Evolutionary conservation across 2,329 filamentous ascomycete genomes (phyloP), one percentile per base, ranked within the genome.

Genomic region (Coccinonectria pachysandricola): DNA sequence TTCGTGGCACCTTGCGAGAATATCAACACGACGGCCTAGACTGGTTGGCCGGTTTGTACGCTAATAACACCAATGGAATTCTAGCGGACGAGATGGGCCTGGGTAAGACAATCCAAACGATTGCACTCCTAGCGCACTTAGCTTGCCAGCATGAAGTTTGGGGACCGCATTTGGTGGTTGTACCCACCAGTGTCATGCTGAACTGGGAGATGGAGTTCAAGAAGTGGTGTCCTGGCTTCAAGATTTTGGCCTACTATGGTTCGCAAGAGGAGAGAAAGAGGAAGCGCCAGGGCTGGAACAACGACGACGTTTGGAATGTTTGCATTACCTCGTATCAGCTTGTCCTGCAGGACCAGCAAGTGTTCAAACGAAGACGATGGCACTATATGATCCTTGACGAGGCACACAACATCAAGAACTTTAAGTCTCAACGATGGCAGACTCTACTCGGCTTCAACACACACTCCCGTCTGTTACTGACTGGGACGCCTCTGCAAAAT

Each of bases 131-230:
- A 19, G 91, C 91, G 4, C 88, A 98, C 51, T 67, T 98, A 18
- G 91, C 92, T 7, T 87, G 87, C 36, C 71, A 85, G 19, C 82
- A 94, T 49, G 75, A 86, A 46, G 76, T 93, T 5, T 98, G 91
- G 92, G 91, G 92, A 0, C 86, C 91, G 1, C 91, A 98, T 61
- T 63, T 98, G 13, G 84, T 98, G 24, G 81, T 98, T 34, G 91
- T 98, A 2, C 91, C 91, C 2, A 98, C 91, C 3, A 96, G 87
- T 55, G 92, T 98, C 24, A 95, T 98, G 69, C 73, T 98, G 39
- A 98, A 98, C 50, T 98, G 91, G 91, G 92, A 98, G 54, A 96
- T 96, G 81, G 91, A 98, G 56, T 98, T 98, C 68, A 96, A 96
- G 50, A 98, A 98, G 53, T 98, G 88, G 75, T 84, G 87, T 31